Base-by-base conservation (phyloP, 2,329 filamentous ascomycete species). In the Ceratocystis ficicola region DNA sequence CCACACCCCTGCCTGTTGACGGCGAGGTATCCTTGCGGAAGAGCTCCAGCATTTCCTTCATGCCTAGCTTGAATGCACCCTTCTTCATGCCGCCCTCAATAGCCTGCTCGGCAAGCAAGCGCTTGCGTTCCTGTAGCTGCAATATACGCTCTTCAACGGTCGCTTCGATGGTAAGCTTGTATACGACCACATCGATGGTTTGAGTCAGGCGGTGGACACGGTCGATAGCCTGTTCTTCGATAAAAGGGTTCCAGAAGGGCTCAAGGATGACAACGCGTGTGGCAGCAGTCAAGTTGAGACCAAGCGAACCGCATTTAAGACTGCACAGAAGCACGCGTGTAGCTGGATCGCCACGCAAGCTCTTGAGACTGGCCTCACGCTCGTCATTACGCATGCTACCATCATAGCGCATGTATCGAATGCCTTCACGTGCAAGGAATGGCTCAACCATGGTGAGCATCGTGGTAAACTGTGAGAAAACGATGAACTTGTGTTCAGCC, bases 211-310 rank as follows among this genome's bases (percentile, higher is more conserved):
- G 90, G 74, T 99, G 94, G 30, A 99, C 94, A 65, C 94, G 90
- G 75, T 99, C 94, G 71, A 99, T 99, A 62, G 94, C 94, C 79
- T 99, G 94, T 75, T 99, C 94, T 78, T 99, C 94, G 44, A 99
- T 90, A 73, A 99, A 99, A 83, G 91, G 94, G 75, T 99, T 99
- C 94, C 94, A 99, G 76, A 99, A 99, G 0, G 94, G 94, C 75
- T 99, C 94, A 55, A 99, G 80, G 70, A 99, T 95, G 64, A 99
- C 86, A 2, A 99, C 94, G 20, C 94, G 83, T 69, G 88, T 94
- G 8, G 94, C 94, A 0, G 92, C 94, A 5, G 94, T 99, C 64
- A 99, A 79, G 75, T 99, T 99, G 32, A 99, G 83, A 1, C 94
- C 94, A 59, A 99, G 76, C 62, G 90, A 92, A 69, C 94, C 94